Conservation (phyloP, 2,329 filamentous ascomycete genomes). For the Taxawa tesnikishii region DNA sequence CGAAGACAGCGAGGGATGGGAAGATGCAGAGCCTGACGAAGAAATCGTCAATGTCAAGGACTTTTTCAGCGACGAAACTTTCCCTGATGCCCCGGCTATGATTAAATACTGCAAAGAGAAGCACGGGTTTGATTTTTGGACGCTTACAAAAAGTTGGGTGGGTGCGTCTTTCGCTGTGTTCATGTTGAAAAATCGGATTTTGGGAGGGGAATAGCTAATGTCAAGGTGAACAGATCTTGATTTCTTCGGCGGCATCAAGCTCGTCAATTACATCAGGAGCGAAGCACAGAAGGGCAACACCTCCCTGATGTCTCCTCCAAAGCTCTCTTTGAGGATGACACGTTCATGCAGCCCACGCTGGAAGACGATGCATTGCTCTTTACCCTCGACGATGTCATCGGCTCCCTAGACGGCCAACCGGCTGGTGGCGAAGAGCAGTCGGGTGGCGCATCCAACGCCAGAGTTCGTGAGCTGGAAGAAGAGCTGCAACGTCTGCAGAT, state of each 20-base stretch:
- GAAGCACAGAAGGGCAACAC: constrained; percentile 25
- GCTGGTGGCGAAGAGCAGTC: constrained; percentile 2
- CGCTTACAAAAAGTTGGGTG: constrained; percentile 23
- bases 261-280: constrained; percentile 37
- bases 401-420: background rate
- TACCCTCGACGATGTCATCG: constrained; percentile 57
- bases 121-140: constrained; percentile 29
- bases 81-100: constrained; percentile 19
- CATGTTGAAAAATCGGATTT: too few relatives aligned
- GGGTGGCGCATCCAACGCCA: constrained; percentile 4
- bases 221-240: constrained; percentile 30
- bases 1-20: constrained; percentile 28
- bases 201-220: too few relatives aligned
- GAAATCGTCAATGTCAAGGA: constrained; percentile 25
- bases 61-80: constrained; percentile 25
- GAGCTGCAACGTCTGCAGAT: constrained; percentile 10
- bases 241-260: constrained; percentile 30
- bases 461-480: constrained; percentile 10
- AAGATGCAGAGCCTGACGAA: constrained; percentile 29
- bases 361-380: constrained; percentile 86
- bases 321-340: constrained; percentile 60
- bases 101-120: constrained; percentile 23
- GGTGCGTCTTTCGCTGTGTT: constrained; percentile 11
- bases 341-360: constrained; percentile 70
- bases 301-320: constrained; percentile 46